These are phyloP conservation scores for Chaetomium olivaceum DNA, from an alignment of 2,329 filamentous ascomycete genomes.

Conservation along the genomic window DNA sequence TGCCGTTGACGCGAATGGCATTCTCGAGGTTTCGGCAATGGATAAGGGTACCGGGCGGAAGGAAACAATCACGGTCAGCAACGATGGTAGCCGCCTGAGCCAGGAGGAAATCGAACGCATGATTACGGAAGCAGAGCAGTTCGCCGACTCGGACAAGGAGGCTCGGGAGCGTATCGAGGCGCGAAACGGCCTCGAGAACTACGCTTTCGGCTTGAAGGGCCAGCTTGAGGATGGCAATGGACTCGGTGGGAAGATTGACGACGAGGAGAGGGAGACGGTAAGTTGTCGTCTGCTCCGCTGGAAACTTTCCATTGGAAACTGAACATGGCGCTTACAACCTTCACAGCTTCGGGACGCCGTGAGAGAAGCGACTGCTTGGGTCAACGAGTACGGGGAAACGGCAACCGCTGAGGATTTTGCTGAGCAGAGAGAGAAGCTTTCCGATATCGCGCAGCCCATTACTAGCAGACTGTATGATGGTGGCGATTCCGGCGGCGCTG, in stretches of 20 bases:
- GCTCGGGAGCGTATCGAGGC: slow-evolving; percentile 94
- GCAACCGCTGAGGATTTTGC: slow-evolving; percentile 90
- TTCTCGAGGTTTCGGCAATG: slow-evolving; percentile 90
- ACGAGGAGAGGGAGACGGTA: slow-evolving; percentile 88
- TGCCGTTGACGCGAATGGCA: slow-evolving; percentile 97
- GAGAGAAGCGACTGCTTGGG: slow-evolving; percentile 93
- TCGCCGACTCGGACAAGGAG: slow-evolving; percentile 97
- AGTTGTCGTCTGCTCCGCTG: slow-evolving; percentile 9
- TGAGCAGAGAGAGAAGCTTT: slow-evolving; percentile 99
- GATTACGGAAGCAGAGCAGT: slow-evolving; percentile 97
- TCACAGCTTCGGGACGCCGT: slow-evolving; percentile 75
- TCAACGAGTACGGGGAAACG: slow-evolving; percentile 75
- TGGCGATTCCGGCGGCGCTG: slow-evolving; percentile 44
- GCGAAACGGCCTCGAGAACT: slow-evolving; percentile 96
- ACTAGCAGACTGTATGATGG: slow-evolving; percentile 89
- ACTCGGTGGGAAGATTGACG: slow-evolving; percentile 87
- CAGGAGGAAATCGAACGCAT: slow-evolving; percentile 98
- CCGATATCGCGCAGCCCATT: slow-evolving; percentile 92
- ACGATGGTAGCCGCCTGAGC: slow-evolving; percentile 95
- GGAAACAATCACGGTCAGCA: slow-evolving; percentile 96
- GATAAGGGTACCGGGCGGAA: slow-evolving; percentile 98
- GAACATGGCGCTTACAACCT: neutral
- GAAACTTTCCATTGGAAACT: neutral
- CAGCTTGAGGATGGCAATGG: slow-evolving; percentile 94
- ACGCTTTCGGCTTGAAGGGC: slow-evolving; percentile 97